These are phyloP conservation scores for Mycena belliarum DNA, from an alignment of 768 basidiomycete genomes.

Conservation along the genomic window DNA sequence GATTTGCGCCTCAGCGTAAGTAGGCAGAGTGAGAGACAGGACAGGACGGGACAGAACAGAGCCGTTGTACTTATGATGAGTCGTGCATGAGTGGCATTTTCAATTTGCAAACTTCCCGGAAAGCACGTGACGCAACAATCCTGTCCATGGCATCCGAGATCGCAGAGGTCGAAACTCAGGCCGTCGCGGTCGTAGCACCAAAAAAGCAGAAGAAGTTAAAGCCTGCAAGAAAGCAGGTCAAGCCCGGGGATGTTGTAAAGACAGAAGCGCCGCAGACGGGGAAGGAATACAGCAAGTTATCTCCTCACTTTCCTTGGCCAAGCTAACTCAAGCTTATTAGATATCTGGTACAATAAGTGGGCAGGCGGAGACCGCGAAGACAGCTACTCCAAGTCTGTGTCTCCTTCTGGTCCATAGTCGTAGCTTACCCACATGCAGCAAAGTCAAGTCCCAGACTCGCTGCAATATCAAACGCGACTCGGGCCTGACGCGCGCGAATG, in stretches of 20 bases:
- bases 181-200: slow-evolving; percentile 20
- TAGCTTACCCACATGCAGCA: slow-evolving; percentile 46
- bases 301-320: not conserved
- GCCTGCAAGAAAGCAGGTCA: slow-evolving; percentile 93
- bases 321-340: slow-evolving; percentile 36
- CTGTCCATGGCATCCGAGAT: slow-evolving; percentile 13
- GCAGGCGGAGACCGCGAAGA: slow-evolving; percentile 99
- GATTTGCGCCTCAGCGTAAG: too few species aligned
- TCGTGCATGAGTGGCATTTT: too few species aligned
- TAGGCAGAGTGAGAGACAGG: too few species aligned
- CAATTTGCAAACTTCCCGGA: too few species aligned
- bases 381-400: slow-evolving; percentile 85
- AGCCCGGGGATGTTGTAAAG: slow-evolving; percentile 87
- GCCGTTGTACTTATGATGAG: too few species aligned
- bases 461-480: slow-evolving; percentile 87
- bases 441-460: slow-evolving; percentile 91
- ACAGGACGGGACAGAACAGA: too few species aligned
- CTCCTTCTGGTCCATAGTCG: not conserved
- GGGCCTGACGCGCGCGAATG: slow-evolving; percentile 94
- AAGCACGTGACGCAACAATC: too few species aligned
- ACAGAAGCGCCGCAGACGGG: slow-evolving; percentile 88
- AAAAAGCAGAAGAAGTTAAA: slow-evolving; percentile 66
- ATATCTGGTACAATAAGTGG: slow-evolving; percentile 99
- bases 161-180: slow-evolving; percentile 12
- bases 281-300: slow-evolving; percentile 88